Evolutionary conservation across 2,329 filamentous ascomycete genomes (phyloP).

Genomic region (Diaporthe sp.): DNA sequence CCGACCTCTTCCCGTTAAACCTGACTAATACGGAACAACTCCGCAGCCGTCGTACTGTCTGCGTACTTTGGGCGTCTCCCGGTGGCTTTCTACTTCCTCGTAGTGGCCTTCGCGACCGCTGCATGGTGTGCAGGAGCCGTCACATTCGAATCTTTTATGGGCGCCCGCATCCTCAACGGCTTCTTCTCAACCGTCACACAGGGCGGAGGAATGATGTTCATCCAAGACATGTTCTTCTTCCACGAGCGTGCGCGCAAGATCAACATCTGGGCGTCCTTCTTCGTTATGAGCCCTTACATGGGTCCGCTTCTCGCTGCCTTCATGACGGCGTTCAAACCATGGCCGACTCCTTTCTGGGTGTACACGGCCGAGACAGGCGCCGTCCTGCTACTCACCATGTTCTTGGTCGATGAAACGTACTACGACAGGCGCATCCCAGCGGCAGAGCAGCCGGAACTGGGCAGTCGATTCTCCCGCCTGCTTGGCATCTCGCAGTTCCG

Average conservation of each 20-base stretch:
- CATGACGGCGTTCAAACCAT: constrained; percentile 58
- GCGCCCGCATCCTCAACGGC: constrained; percentile 60
- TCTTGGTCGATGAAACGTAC: constrained; percentile 62
- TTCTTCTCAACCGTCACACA: constrained; percentile 61
- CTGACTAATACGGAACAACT: constrained; percentile 2
- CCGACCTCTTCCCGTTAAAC: neutral
- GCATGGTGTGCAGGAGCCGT: constrained; percentile 59
- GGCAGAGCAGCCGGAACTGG: constrained; percentile 51
- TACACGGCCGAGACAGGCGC: constrained; percentile 55
- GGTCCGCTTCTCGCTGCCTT: constrained; percentile 62
- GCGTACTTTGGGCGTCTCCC: constrained; percentile 59
- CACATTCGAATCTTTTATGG: constrained; percentile 61
- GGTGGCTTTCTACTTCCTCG: constrained; percentile 56
- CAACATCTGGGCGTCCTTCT: constrained; percentile 59
- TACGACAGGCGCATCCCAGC: constrained; percentile 58
- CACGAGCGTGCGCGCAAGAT: constrained; percentile 66
- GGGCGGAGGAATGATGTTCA: constrained; percentile 62
- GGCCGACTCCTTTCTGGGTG: constrained; percentile 63
- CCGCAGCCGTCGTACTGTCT: constrained; percentile 53
- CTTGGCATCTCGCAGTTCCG: constrained; percentile 51
- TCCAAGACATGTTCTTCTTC: constrained; percentile 72
- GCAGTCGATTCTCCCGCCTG: constrained; percentile 46
- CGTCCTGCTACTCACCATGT: constrained; percentile 53
- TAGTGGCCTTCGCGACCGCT: constrained; percentile 53
- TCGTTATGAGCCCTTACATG: constrained; percentile 57